Evolutionary conservation across 2,329 filamentous ascomycete species (phyloP), one percentile per base, ranked within the genome.

Genomic region (Aspergillus sp.): DNA sequence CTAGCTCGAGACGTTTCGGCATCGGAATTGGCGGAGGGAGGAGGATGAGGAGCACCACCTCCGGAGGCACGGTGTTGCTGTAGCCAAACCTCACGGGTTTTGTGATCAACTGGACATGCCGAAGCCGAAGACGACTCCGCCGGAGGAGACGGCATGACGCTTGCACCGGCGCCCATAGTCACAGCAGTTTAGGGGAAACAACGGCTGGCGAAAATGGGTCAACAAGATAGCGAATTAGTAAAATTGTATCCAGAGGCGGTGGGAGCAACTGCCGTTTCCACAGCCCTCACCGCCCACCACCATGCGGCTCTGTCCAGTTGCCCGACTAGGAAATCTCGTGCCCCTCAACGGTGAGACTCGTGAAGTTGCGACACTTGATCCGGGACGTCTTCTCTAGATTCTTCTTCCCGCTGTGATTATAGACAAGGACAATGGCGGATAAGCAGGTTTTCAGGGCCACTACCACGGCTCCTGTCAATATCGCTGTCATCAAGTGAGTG

Each of bases 381-480:
- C 19, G 19, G 19, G 36, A 39, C 26, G 6, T 26, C 36, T 4
- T 39, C 26, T 9, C 5, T 12, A 39, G 27, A 3, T 19, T 26
- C 36, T 26, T 39, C 19, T 28, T 28, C 36, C 7, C 35, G 28
- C 39, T 40, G 42, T 33, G 48, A 33, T 42, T 30, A 26, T 6
- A 47, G 42, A 34, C 27, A 34, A 40, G 45, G n/a, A 60, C 30
- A 44, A 69, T 69, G 65, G 59, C 62, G 36, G 65, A 69, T 46
- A 59, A 60, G 39, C 68, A 71, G 35, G 79, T 97, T 61, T 90
- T 94, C 75, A 85, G 89, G 61, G 88, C 93, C 58, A 96, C 87
- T 75, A 96, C 93, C 49, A 97, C 90, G 54, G 93, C 93, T 36
- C 93, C 91, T 9, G 91, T 97, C 64, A 97, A 97, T 76, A 97